Evolutionary conservation across 2,329 filamentous ascomycete genomes (phyloP).

Genomic region (Botryotinia calthae): DNA sequence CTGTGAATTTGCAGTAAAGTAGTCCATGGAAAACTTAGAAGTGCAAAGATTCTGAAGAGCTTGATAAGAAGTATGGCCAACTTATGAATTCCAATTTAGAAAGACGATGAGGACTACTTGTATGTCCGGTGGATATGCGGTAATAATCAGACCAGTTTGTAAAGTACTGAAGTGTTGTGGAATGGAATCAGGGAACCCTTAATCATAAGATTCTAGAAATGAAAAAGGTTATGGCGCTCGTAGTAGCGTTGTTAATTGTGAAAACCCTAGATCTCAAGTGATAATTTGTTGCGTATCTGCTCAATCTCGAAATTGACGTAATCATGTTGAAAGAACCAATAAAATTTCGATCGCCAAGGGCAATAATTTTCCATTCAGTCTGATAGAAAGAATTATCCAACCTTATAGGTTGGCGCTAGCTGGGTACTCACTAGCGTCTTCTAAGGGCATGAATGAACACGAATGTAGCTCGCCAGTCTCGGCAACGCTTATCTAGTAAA

Average conservation of each 20-base stretch:
- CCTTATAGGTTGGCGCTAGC: neutral
- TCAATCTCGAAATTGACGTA: neutral
- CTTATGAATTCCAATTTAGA: no score
- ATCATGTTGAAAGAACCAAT: neutral
- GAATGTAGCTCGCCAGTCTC: neutral
- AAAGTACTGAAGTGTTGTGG: neutral
- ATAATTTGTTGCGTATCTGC: neutral
- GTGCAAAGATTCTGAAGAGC: no score
- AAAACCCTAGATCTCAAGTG: neutral
- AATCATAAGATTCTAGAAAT: neutral
- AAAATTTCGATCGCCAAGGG: neutral
- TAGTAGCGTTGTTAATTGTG: no score
- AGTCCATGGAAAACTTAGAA: no score
- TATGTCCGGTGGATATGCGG: no score
- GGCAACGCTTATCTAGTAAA: neutral
- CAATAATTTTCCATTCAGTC: accelerated
- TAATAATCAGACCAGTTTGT: no score
- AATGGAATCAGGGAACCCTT: neutral
- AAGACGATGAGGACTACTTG: no score
- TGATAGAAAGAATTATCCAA: neutral
- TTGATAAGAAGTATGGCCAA: no score
- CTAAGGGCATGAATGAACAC: neutral
- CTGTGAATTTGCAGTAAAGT: no score
- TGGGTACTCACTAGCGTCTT: neutral
- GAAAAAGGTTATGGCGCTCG: neutral